These are phyloP conservation scores for Nyssa sinensis DNA, from an alignment of 148 eudicot genomes.

Conservation along the genomic window DNA sequence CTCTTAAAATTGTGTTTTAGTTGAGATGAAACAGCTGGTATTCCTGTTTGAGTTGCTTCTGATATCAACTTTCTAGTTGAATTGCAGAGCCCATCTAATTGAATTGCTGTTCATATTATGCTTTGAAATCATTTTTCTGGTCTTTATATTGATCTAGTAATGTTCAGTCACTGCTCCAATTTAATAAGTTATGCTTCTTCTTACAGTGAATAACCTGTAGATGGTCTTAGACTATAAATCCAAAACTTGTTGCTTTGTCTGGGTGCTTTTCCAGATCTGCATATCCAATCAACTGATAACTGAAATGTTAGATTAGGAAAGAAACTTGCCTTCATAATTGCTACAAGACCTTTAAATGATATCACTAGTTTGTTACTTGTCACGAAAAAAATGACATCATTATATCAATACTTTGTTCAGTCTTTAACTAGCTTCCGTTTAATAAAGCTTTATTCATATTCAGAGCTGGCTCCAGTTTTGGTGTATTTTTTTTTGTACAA, in stretches of 20 bases:
- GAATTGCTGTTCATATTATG: background rate
- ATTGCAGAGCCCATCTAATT: background rate
- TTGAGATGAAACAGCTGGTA: background rate
- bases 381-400: no score
- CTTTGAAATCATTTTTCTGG: background rate
- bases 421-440: no score
- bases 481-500: no score
- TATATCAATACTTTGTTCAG: background rate
- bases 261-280: background rate
- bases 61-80: background rate
- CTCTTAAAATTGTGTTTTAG: background rate
- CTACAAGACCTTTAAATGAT: no score
- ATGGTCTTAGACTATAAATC: no score
- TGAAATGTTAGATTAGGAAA: background rate
- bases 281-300: background rate
- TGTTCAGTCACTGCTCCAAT: background rate
- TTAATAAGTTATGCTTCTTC: background rate
- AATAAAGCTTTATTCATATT: no score
- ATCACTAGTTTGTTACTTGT: no score
- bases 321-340: background rate
- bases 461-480: background rate
- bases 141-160: background rate
- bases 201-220: background rate
- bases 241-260: background rate
- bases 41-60: background rate